Conservation (phyloP, 208 protist species). For the Phytomonas sp. region DNA sequence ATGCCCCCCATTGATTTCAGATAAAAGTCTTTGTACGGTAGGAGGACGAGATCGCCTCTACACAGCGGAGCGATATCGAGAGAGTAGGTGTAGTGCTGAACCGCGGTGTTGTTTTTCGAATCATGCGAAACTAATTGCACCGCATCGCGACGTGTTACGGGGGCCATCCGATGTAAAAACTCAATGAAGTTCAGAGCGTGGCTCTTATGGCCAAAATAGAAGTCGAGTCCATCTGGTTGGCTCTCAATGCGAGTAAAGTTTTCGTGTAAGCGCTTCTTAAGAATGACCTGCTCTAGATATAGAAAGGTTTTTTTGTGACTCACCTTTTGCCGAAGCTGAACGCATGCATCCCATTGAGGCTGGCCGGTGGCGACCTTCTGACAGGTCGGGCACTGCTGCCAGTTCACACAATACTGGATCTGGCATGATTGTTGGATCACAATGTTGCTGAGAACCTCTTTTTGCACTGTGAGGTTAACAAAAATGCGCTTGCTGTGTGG, state of each 20-base stretch:
- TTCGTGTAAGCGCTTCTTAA: constrained; percentile 95
- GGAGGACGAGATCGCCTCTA: constrained; percentile 91
- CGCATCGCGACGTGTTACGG: constrained; percentile 86
- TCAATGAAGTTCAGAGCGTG: constrained; percentile 97
- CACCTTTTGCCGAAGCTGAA: constrained; percentile 98
- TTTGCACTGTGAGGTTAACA: constrained; percentile 98
- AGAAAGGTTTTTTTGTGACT: constrained; percentile 98
- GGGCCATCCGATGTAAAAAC: constrained; percentile 91
- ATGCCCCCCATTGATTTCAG: constrained; percentile 76
- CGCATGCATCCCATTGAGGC: constrained; percentile 96
- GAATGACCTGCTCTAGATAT: constrained; percentile 98
- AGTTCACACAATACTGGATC: constrained; percentile 96
- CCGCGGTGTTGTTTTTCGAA: constrained; percentile 96
- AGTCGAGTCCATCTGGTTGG: constrained; percentile 96
- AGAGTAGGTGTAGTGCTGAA: constrained; percentile 97
- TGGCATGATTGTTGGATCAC: constrained; percentile 96
- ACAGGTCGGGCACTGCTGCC: constrained; percentile 96
- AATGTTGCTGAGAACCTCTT: constrained; percentile 93
- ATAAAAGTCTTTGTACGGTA: constrained; percentile 87
- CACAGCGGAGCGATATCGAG: constrained; percentile 98
- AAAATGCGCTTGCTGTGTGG: constrained; percentile 98
- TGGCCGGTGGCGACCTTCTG: constrained; percentile 93
- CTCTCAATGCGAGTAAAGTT: constrained; percentile 94
- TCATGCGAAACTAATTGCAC: constrained; percentile 97
- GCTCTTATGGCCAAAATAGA: constrained; percentile 95